Evolutionary conservation across 768 basidiomycete species (phyloP).

Genomic region (Leccinum disarticulatum): DNA sequence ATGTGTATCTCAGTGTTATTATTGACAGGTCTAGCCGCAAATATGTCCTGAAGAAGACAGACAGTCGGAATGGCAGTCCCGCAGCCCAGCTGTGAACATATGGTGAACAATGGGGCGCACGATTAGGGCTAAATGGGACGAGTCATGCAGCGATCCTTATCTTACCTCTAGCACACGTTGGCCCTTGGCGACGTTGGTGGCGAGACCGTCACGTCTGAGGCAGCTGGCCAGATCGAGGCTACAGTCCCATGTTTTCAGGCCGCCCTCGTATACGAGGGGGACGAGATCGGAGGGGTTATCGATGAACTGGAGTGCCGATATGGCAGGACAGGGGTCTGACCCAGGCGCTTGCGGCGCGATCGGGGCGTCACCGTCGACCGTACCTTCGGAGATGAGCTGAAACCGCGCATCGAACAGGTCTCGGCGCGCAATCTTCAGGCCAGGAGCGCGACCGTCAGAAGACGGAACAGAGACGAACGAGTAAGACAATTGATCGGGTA

Average conservation of each 20-base stretch:
- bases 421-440: constrained; percentile 58
- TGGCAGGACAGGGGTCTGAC: constrained; percentile 1
- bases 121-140: neutral
- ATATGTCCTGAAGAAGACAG: constrained; percentile 64
- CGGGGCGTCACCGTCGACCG: neutral
- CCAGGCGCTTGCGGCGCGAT: constrained; percentile 13
- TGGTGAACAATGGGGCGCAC: neutral
- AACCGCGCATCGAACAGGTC: constrained; percentile 97
- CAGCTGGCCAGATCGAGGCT: constrained; percentile 82
- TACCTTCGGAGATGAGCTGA: constrained; percentile 71
- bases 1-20: constrained; percentile 46
- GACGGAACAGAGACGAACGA: constrained; percentile 65
- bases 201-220: constrained; percentile 39
- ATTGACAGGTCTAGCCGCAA: constrained; percentile 34
- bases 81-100: constrained; percentile 73
- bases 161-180: constrained; percentile 70
- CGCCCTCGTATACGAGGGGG: constrained; percentile 92
- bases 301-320: constrained; percentile 57
- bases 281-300: constrained; percentile 88
- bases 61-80: constrained; percentile 87
- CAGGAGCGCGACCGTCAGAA: constrained; percentile 24
- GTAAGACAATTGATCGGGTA: constrained; percentile 78
- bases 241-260: constrained; percentile 98
- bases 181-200: constrained; percentile 37
- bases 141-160: neutral